Evolutionary conservation across 2,329 filamentous ascomycete species (phyloP).

Genomic region (Xylaria sp.): DNA sequence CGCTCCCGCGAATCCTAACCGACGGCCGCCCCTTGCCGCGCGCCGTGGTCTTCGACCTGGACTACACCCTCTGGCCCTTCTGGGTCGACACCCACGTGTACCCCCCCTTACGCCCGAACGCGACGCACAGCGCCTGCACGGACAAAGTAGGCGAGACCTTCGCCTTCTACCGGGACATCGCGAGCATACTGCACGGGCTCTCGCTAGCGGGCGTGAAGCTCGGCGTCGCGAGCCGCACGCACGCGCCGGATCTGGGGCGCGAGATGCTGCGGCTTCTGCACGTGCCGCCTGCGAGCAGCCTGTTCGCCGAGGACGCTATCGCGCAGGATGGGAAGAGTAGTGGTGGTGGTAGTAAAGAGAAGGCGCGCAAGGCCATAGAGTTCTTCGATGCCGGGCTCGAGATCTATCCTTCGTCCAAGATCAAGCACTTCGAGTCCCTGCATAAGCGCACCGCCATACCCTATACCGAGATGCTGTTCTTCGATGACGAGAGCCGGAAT

Average conservation of each 20-base stretch:
- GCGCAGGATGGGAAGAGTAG: constrained; percentile 26
- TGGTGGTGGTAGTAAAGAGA: constrained; percentile 42
- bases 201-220: constrained; percentile 62
- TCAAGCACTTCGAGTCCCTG: constrained; percentile 83
- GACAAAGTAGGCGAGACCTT: constrained; percentile 74
- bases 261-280: constrained; percentile 83
- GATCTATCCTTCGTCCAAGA: constrained; percentile 83
- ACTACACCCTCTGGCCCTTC: constrained; percentile 99
- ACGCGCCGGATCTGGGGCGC: constrained; percentile 80
- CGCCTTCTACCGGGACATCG: constrained; percentile 77
- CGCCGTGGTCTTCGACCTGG: constrained; percentile 91
- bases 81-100: constrained; percentile 96
- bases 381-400: constrained; percentile 71
- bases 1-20: constrained; percentile 57
- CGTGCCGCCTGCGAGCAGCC: constrained; percentile 55
- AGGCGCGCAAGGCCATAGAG: constrained; percentile 63
- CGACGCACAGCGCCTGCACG: constrained; percentile 55
- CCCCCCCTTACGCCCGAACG: constrained; percentile 70
- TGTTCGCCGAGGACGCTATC: constrained; percentile 26
- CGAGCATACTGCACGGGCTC: constrained; percentile 72
- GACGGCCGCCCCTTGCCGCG: constrained; percentile 78
- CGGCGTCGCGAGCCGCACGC: constrained; percentile 83
- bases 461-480: constrained; percentile 92
- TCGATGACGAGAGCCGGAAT: constrained; percentile 91
- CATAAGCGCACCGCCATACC: constrained; percentile 75